Percentiles rank a stretch among this genome's conserved stretches.
These are phyloP conservation scores for Paramarasmius palmivorus DNA, from an alignment of 1,284 basidiomycete genomes.

Conservation along the genomic window DNA sequence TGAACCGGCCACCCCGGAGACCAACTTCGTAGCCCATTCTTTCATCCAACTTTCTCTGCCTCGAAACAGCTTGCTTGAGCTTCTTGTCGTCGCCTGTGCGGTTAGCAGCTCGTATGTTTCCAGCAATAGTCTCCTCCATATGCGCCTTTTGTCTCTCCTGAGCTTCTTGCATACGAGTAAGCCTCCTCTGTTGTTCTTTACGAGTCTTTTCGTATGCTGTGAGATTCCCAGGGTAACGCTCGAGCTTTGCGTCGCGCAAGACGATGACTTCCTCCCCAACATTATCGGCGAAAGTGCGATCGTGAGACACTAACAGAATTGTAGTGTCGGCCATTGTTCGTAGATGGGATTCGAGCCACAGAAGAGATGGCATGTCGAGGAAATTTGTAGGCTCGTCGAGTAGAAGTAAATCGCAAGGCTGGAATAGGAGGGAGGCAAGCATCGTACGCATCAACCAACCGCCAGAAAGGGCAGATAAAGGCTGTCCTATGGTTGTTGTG, in stretches of 20 bases:
- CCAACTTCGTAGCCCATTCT: conserved; percentile 19
- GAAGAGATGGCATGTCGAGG: conserved; percentile 64
- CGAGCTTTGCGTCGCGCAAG: conserved; percentile 55
- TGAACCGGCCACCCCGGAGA: conserved; percentile 50
- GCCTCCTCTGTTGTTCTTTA: conserved; percentile 48
- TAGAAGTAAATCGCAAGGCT: conserved; percentile 61
- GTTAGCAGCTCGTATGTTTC: conserved; percentile 47
- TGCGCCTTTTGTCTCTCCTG: conserved; percentile 56
- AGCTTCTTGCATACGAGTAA: conserved; percentile 53
- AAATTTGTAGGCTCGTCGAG: conserved; percentile 40
- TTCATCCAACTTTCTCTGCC: conserved; percentile 57
- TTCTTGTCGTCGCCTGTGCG: conserved; percentile 69
- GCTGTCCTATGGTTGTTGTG: conserved; percentile 45
- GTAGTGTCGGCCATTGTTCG: conserved; percentile 44
- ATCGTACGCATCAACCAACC: conserved; percentile 75
- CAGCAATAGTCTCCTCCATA: conserved; percentile 47
- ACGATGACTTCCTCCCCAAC: conserved; percentile 71
- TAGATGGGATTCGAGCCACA: conserved; percentile 70
- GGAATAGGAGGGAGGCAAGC: conserved; percentile 76
- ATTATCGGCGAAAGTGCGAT: conserved; percentile 67
- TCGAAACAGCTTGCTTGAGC: conserved; percentile 53
- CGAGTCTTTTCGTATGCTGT: conserved; percentile 58
- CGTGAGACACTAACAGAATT: conserved; percentile 70
- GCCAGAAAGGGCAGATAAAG: conserved; percentile 57
- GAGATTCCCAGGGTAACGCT: conserved; percentile 64